phyloP scores from a whole-genome alignment of 345 rosid species.

The Sonneratia caseolaris region DNA sequence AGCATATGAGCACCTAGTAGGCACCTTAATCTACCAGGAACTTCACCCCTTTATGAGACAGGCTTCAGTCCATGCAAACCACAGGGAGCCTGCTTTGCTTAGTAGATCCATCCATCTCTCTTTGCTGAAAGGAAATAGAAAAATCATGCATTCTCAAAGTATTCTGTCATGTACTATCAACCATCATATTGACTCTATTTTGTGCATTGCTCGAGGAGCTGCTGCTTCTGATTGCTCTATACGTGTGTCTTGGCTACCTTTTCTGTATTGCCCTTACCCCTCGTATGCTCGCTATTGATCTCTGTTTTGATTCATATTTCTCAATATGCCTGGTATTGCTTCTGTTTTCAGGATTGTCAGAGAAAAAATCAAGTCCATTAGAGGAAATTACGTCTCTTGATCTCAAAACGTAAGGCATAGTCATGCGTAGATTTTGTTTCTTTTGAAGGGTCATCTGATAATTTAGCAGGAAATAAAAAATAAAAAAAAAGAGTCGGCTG shows the following conservation, averaged over 20 bases:
- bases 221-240: background rate
- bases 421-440: background rate
- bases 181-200: background rate
- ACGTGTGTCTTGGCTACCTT: background rate
- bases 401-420: conserved; percentile 57
- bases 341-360: conserved; percentile 46
- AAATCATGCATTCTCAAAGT: background rate
- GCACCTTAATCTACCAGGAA: no score
- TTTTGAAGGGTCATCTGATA: background rate
- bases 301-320: background rate
- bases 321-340: conserved; percentile 1
- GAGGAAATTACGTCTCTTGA: conserved; percentile 58
- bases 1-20: no score
- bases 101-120: no score
- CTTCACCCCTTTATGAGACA: no score
- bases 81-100: no score
- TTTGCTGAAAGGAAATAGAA: background rate
- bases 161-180: background rate
- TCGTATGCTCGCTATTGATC: background rate
- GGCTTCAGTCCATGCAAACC: no score
- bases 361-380: conserved; percentile 43
- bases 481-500: background rate
- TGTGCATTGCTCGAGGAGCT: background rate
- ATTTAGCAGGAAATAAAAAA: no score
- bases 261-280: background rate